These are phyloP conservation scores for Coniosporium apollinis DNA, from an alignment of 495 filamentous ascomycete species.

Conservation along the genomic window DNA sequence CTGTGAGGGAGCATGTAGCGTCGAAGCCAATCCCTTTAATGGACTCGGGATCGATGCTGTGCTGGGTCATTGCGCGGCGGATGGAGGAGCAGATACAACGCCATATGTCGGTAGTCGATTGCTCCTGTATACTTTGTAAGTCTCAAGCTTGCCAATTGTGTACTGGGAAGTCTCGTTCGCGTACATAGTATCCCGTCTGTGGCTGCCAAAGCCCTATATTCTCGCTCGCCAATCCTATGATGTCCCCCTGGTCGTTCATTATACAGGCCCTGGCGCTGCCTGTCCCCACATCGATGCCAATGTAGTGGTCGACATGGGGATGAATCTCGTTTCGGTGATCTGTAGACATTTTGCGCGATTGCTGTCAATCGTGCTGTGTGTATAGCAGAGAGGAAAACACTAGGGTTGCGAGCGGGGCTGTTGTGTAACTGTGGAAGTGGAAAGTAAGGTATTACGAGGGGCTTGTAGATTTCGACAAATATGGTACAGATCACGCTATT, in stretches of 20 bases:
- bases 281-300: constrained; percentile 92
- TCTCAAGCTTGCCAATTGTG: constrained; percentile 1
- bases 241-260: constrained; percentile 78
- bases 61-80: constrained; percentile 56
- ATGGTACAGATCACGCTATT: no score
- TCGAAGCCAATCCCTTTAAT: constrained; percentile 90
- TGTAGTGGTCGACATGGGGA: constrained; percentile 46
- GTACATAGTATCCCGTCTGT: constrained; percentile 73
- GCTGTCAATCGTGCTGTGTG: constrained; percentile 19
- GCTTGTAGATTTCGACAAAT: no score
- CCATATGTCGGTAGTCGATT: constrained; percentile 97
- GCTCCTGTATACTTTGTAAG: constrained; percentile 42
- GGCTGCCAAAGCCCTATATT: constrained; percentile 92
- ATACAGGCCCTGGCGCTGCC: constrained; percentile 90
- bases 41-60: constrained; percentile 51
- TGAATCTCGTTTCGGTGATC: constrained; percentile 40
- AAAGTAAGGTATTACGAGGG: no score
- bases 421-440: no score
- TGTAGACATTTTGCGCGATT: constrained; percentile 36
- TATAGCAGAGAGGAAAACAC: constrained; percentile 15
- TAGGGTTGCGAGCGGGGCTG: no score
- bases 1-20: constrained; percentile 86
- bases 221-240: constrained; percentile 77
- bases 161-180: constrained; percentile 5
- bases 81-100: constrained; percentile 71